Evolutionary conservation across 805 yeast species (phyloP).

Genomic region (Ogataea haglerorum): DNA sequence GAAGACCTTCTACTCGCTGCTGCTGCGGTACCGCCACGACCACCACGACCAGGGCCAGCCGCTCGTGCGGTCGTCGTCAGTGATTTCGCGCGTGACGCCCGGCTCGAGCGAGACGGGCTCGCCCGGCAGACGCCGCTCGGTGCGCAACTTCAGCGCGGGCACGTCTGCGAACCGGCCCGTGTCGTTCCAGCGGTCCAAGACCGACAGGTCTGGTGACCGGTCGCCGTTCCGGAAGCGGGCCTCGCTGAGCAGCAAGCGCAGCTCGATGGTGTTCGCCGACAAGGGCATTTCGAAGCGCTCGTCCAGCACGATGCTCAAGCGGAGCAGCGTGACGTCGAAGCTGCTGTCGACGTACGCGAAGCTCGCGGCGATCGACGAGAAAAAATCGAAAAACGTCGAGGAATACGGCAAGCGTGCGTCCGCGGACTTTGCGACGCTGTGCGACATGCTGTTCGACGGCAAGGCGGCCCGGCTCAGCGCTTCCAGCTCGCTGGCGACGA

Average conservation of each 20-base stretch:
- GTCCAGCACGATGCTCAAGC: slow-evolving; percentile 37
- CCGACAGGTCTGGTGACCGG: slow-evolving; percentile 2
- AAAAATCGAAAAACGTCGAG: slow-evolving; percentile 67
- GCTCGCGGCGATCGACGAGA: slow-evolving; percentile 49
- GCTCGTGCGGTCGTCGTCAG: slow-evolving; percentile 30
- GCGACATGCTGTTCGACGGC: slow-evolving; percentile 74
- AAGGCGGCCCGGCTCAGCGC: slow-evolving; percentile 35
- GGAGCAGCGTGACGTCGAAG: slow-evolving; percentile 71
- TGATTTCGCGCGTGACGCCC: slow-evolving; percentile 28
- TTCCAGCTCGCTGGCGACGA: slow-evolving; percentile 47
- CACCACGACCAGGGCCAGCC: slow-evolving; percentile 22
- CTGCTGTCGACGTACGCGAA: slow-evolving; percentile 71
- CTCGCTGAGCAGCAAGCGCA: slow-evolving; percentile 29
- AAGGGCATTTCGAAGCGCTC: slow-evolving; percentile 18
- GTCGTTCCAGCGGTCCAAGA: slow-evolving; percentile 31
- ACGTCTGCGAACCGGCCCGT: slow-evolving; percentile 47
- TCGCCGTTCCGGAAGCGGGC: slow-evolving; percentile 28
- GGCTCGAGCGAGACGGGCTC: slow-evolving; percentile 23
- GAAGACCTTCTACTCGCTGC: slow-evolving; percentile 37
- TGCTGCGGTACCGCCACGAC: slow-evolving; percentile 36
- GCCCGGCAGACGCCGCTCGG: slow-evolving; percentile 39
- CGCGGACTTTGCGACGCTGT: slow-evolving; percentile 71
- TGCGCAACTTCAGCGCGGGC: slow-evolving; percentile 38
- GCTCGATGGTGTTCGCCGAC: slow-evolving; percentile 20
- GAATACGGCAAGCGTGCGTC: slow-evolving; percentile 73